These are phyloP conservation scores for Acanthamoeba rhysodes DNA, from an alignment of 208 protist species.

Conservation along the genomic window DNA sequence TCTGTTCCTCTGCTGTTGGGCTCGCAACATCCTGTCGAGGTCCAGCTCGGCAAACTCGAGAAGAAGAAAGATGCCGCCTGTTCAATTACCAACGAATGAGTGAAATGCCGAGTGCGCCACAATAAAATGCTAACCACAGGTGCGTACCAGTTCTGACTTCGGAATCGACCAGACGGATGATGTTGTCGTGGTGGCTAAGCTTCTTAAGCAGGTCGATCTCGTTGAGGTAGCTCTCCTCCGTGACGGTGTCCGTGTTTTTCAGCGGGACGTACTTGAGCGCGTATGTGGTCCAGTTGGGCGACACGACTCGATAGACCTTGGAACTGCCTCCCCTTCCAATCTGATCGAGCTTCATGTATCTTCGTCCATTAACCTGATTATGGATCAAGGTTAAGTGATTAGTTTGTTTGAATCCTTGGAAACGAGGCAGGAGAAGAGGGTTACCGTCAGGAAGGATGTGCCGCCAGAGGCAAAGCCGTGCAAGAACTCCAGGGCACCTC, in stretches of 20 bases:
- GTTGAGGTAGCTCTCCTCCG: constrained; percentile 87
- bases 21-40: constrained; percentile 83
- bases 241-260: constrained; percentile 27
- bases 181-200: constrained; percentile 81
- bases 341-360: constrained; percentile 84
- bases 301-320: constrained; percentile 87
- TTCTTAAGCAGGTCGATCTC: constrained; percentile 89
- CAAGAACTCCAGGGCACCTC: constrained; percentile 17
- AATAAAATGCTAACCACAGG: not conserved
- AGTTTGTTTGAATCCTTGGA: not conserved
- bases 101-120: not conserved
- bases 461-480: not conserved
- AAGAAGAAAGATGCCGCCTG: constrained; percentile 85
- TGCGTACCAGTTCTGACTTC: constrained; percentile 67
- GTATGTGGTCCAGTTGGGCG: constrained; percentile 80
- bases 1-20: constrained; percentile 53
- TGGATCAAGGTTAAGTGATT: not conserved
- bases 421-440: not conserved
- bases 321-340: constrained; percentile 89
- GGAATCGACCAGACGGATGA: constrained; percentile 87
- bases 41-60: constrained; percentile 92
- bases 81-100: constrained; percentile 2
- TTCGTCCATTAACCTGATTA: constrained; percentile 83
- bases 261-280: constrained; percentile 87
- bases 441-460: constrained; percentile 24